Evolutionary conservation across 2,329 filamentous ascomycete genomes (phyloP), one percentile per base, ranked within the genome.

Genomic region (Epichloe typhina): DNA sequence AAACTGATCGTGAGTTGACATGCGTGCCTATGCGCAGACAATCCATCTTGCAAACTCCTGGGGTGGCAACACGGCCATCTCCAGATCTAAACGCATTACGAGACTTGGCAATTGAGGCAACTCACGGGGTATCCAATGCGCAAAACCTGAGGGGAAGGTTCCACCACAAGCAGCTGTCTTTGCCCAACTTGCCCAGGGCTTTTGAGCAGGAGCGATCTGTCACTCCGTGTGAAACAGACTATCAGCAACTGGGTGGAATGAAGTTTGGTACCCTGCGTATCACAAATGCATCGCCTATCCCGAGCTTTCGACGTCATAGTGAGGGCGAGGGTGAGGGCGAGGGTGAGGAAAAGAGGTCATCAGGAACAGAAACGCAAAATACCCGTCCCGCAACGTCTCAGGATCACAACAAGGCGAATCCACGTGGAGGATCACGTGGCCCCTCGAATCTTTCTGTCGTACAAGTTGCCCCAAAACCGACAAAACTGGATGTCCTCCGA

Each of bases 201-300:
- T 44, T 50, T 15, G 50, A 52, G 26, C 47, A 52, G 35, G 60
- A 62, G 21, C 58, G 65, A 37, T 61, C 61, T 7, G 57, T 60
- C 13, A 69, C 67, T 8, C 67, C 80, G 0, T 73, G 67, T 40
- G 79, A 82, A 23, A 62, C 69, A 31, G 72, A 77, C n/a, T 83
- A 82, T 57, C 70, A 71, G 53, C 77, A 82, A 44, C 73, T 79
- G 35, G 80, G 80, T 3, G 76, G 72, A 11, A 83, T 81, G 59
- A 80, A 80, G 59, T 73, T 81, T 49, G 81, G 81, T 2, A 78
- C 78, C 2, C 59, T 84, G 47, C 74, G 77, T 37, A 82, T 84
- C 51, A 81, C 71, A 21, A 84, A 84, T 61, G 80, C 78, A 13
- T 67, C 69, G 3, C 80, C 80, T 2, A 62, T 63, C 13, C 64